Evolutionary conservation across 2,329 filamentous ascomycete genomes (phyloP).

Genomic region (Eurotiales sp.): DNA sequence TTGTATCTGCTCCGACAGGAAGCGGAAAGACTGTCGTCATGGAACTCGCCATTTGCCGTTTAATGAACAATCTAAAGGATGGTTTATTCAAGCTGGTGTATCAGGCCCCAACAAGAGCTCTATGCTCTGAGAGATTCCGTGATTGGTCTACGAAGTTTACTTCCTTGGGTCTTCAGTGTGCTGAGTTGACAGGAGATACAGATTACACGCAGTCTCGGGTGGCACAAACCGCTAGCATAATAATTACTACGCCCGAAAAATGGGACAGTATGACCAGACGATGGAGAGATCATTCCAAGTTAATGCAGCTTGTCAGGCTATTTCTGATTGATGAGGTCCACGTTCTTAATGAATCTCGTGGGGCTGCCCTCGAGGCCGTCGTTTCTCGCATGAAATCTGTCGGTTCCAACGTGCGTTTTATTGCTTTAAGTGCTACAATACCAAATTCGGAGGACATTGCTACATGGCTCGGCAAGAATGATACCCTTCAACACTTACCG

Average conservation of each 20-base stretch:
- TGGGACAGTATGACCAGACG: constrained; percentile 88
- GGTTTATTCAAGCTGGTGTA: constrained; percentile 77
- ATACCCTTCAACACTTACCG: constrained; percentile 57
- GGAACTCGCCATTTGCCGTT: constrained; percentile 75
- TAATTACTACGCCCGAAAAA: constrained; percentile 85
- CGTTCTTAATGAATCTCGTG: constrained; percentile 74
- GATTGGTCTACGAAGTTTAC: constrained; percentile 77
- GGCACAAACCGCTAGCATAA: constrained; percentile 72
- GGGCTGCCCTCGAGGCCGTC: constrained; percentile 76
- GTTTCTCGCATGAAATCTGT: constrained; percentile 85
- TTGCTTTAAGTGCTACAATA: constrained; percentile 78
- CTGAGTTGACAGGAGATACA: constrained; percentile 79
- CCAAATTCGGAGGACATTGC: constrained; percentile 80
- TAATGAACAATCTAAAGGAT: constrained; percentile 55
- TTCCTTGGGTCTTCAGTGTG: constrained; percentile 63
- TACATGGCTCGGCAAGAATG: constrained; percentile 68
- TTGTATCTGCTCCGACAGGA: constrained; percentile 76
- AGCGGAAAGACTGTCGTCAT: constrained; percentile 81
- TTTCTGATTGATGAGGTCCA: constrained; percentile 88
- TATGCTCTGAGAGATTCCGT: constrained; percentile 70
- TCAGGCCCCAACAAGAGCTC: constrained; percentile 77
- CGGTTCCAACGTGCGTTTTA: constrained; percentile 69
- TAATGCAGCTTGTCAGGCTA: constrained; percentile 71
- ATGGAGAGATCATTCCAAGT: constrained; percentile 73
- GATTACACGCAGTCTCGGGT: constrained; percentile 61